Evolutionary conservation across 306 rosid species (phyloP), one percentile per base, ranked within the genome.

Genomic region (Corylus americana): DNA sequence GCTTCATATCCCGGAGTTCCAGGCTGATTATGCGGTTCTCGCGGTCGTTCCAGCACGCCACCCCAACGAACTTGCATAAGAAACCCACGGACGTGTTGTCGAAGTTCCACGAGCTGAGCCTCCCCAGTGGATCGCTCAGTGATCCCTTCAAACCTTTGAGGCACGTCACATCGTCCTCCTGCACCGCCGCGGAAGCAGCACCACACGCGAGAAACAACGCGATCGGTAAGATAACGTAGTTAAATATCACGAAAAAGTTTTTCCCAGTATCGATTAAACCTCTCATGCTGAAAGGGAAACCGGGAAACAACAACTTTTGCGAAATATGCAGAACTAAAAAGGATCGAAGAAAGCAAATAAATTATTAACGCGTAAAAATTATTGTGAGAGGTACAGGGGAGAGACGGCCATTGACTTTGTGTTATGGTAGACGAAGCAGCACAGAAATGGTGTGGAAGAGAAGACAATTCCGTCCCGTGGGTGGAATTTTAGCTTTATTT

Each of bases 1-100:
- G 86, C 27, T 74, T 73, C 87, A 91, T 81, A 1, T 83, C 91
- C 4, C 74, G 77, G 12, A 95, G 90, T 62, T 82, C 86, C 42
- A 95, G 83, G 44, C 74, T 70, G 1, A 87, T 3, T 12, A 95
- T 82, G 4, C 98, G 94, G 63, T 90, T 91, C 87, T 95, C 98
- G 25, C 80, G 83, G 1, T 53, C 77, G 82, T 95, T 92, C 98
- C 98, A 95, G 85, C 98, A 92, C 0, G 85, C 0, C 0, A 95
- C 91, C 0, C 97, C 98, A 0, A 77, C 86, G 74, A 89, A 95
- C 27, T 77, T 70, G 83, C 98, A 95, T 66, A 95, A 54, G 85
- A 74, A 76, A 1, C 94, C 93, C 0, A 79, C 84, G 10, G 98
- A 81, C 1, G 51, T 59, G 96, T 95, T 95, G 13, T 11, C 10